These are phyloP conservation scores for Pythium angustatum DNA, from an alignment of 352 stramenopile genomes.

Conservation along the genomic window DNA sequence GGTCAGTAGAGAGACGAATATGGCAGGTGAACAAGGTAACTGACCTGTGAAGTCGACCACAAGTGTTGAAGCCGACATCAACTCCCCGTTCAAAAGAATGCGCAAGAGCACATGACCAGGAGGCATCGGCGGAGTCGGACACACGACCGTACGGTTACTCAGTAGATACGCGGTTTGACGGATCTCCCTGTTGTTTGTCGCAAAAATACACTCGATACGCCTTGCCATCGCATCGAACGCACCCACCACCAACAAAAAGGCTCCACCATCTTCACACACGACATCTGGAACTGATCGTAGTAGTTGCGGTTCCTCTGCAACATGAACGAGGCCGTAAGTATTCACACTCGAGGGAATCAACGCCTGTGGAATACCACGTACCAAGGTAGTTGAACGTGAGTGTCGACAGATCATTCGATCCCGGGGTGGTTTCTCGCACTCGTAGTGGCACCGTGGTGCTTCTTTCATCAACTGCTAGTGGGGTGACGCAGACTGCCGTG, in stretches of 20 bases:
- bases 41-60: not conserved
- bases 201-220: slow-evolving; percentile 11
- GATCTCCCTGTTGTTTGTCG: not conserved
- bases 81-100: not conserved
- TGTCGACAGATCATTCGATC: not conserved
- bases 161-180: not conserved
- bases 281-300: slow-evolving; percentile 10
- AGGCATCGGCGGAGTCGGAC: slow-evolving; percentile 10
- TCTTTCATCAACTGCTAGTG: not conserved
- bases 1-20: not conserved
- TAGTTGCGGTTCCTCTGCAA: slow-evolving; percentile 15
- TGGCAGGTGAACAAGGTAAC: not conserved
- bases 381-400: slow-evolving; percentile 13
- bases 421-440: not conserved
- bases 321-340: not conserved
- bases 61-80: not conserved
- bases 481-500: slow-evolving; percentile 7
- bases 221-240: slow-evolving; percentile 1
- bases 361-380: not conserved
- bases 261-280: slow-evolving; percentile 12
- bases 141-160: slow-evolving; percentile 6
- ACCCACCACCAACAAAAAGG: slow-evolving; percentile 11
- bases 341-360: not conserved
- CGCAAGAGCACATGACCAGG: slow-evolving; percentile 11
- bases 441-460: not conserved